Percentiles rank a stretch among this genome's conserved stretches.
These are phyloP conservation scores for Microdochium paspali DNA, from an alignment of 2,329 filamentous ascomycete species.

Conservation along the genomic window DNA sequence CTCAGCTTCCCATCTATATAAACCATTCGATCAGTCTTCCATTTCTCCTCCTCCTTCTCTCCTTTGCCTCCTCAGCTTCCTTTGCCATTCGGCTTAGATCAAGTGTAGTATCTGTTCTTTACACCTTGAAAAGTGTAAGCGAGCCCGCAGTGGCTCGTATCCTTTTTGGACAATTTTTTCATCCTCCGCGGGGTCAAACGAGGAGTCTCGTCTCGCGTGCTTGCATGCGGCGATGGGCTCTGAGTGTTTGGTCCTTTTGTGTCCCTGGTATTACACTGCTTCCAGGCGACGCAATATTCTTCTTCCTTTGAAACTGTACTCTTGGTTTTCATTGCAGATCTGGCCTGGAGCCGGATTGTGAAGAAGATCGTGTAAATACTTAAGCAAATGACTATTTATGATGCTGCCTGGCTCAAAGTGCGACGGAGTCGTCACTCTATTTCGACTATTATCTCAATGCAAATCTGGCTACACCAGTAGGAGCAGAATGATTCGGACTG, in stretches of 20 bases:
- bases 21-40: not conserved
- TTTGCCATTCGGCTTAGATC: slow-evolving; percentile 42
- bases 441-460: too few species aligned
- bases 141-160: too few species aligned
- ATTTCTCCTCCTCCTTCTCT: slow-evolving; percentile 4
- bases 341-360: slow-evolving; percentile 32
- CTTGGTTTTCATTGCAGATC: slow-evolving; percentile 38
- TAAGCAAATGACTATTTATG: too few species aligned
- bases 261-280: slow-evolving; percentile 57
- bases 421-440: too few species aligned
- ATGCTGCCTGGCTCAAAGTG: too few species aligned
- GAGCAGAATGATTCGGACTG: too few species aligned
- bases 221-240: slow-evolving; percentile 29
- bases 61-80: slow-evolving; percentile 19
- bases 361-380: slow-evolving; percentile 37
- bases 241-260: slow-evolving; percentile 38
- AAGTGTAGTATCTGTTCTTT: slow-evolving; percentile 24
- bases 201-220: too few species aligned
- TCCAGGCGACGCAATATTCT: slow-evolving; percentile 46
- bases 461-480: too few species aligned
- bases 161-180: too few species aligned
- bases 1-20: too few species aligned
- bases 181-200: too few species aligned
- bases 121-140: not conserved
- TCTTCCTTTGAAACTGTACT: slow-evolving; percentile 2